These are phyloP conservation scores for Acanthamoeba lenticulata DNA, from an alignment of 208 protist species.

Conservation along the genomic window DNA sequence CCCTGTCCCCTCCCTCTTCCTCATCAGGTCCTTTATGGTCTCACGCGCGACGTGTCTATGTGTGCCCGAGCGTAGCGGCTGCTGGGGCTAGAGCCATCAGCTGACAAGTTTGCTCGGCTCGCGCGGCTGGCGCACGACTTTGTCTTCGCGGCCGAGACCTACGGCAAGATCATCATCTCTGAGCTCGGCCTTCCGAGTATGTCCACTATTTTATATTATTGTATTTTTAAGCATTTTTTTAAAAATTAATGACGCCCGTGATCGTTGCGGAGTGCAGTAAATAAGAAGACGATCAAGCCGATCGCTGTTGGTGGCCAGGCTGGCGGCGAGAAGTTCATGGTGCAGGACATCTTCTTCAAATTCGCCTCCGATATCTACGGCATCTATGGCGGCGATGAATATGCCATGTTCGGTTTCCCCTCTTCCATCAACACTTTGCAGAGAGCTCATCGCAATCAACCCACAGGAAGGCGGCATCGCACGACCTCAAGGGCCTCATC, in stretches of 20 bases:
- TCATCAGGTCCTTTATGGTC: background rate
- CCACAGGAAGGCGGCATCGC: constrained; percentile 30
- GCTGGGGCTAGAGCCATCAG: background rate
- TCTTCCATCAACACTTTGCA: too few relatives aligned
- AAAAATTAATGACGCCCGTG: background rate
- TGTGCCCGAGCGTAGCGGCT: background rate
- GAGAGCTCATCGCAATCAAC: background rate
- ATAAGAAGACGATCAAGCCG: constrained; percentile 66
- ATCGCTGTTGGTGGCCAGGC: background rate
- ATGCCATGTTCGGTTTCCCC: background rate
- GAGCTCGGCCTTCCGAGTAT: background rate
- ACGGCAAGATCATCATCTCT: constrained; percentile 20
- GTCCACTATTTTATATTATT: background rate
- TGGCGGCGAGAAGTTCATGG: constrained; percentile 61
- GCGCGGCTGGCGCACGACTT: constrained; percentile 11
- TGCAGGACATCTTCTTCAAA: constrained; percentile 72
- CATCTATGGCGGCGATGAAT: constrained; percentile 42
- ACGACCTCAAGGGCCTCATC: constrained; percentile 61
- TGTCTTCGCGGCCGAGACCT: background rate
- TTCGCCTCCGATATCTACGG: constrained; percentile 58
- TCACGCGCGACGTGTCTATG: background rate
- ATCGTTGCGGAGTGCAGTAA: background rate
- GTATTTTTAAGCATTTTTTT: too few relatives aligned
- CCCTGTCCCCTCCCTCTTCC: background rate
- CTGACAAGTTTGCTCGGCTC: background rate